These are phyloP conservation scores for Saturnispora gosingensis DNA, from an alignment of 805 yeast species.

Conservation along the genomic window DNA sequence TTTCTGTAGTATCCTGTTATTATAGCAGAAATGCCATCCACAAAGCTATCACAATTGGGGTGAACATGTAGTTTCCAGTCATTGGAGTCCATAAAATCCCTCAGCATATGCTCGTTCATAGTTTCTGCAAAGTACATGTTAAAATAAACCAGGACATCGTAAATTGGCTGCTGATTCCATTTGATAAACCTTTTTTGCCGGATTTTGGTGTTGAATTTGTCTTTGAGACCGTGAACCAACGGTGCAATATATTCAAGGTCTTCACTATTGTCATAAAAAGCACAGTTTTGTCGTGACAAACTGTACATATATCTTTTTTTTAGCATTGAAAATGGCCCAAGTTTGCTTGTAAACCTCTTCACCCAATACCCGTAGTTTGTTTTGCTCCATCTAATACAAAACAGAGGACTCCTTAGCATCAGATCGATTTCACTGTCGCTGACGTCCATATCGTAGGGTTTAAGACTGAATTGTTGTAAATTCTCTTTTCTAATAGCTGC, in stretches of 20 bases:
- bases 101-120: not conserved
- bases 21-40: not conserved
- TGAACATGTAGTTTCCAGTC: not conserved
- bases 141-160: not conserved
- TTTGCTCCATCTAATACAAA: slow-evolving; percentile 1
- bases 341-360: not conserved
- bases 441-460: not conserved
- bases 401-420: not conserved
- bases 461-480: not conserved
- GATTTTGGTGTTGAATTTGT: not conserved
- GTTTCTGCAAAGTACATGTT: not conserved
- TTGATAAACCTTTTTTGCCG: not conserved
- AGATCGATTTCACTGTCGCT: slow-evolving; percentile 1
- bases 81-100: not conserved
- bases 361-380: slow-evolving; percentile 1
- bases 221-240: not conserved
- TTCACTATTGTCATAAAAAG: not conserved
- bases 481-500: not conserved
- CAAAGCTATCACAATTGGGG: not conserved
- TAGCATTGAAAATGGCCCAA: slow-evolving; percentile 1
- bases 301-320: not conserved
- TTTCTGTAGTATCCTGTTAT: slow-evolving; percentile 1
- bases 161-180: not conserved
- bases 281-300: not conserved
- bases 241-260: not conserved